These are phyloP conservation scores for Leptographium lundbergii DNA, from an alignment of 2,329 filamentous ascomycete genomes.

Conservation along the genomic window DNA sequence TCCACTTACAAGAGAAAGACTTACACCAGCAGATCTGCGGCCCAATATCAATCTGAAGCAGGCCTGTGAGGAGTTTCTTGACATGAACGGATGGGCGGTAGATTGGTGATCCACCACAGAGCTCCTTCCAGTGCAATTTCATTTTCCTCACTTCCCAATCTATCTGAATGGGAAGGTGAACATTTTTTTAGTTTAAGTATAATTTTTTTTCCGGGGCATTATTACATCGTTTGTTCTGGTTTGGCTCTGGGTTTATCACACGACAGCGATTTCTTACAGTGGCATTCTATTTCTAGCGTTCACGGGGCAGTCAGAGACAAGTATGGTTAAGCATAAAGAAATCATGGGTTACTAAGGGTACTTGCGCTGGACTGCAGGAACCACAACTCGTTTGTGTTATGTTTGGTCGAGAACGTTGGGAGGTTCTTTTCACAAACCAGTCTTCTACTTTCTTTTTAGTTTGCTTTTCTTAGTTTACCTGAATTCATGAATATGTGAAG, in stretches of 20 bases:
- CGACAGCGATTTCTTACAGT: not conserved
- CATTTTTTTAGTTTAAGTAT: not conserved
- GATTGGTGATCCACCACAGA: constrained; percentile 51
- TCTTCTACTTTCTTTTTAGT: not conserved
- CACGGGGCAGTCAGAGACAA: not conserved
- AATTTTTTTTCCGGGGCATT: not conserved
- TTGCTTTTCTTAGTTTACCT: too few relatives aligned
- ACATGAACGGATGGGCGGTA: constrained; percentile 81
- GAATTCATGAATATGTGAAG: too few relatives aligned
- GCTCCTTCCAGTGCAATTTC: not conserved
- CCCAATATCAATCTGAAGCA: constrained; percentile 72
- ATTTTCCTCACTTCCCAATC: not conserved
- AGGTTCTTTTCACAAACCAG: not conserved
- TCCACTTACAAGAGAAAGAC: constrained; percentile 68
- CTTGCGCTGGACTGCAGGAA: not conserved
- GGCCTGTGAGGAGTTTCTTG: constrained; percentile 59
- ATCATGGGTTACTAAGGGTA: not conserved
- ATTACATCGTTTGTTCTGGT: not conserved
- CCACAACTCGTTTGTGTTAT: not conserved
- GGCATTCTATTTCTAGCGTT: not conserved
- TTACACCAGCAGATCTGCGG: constrained; percentile 56
- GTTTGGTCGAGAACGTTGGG: too few relatives aligned
- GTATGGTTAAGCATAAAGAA: not conserved
- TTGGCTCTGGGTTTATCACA: not conserved
- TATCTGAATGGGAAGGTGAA: too few relatives aligned